phyloP scores from a whole-genome alignment of 1,284 basidiomycete genomes.

The Apiotrichum gamsii region DNA sequence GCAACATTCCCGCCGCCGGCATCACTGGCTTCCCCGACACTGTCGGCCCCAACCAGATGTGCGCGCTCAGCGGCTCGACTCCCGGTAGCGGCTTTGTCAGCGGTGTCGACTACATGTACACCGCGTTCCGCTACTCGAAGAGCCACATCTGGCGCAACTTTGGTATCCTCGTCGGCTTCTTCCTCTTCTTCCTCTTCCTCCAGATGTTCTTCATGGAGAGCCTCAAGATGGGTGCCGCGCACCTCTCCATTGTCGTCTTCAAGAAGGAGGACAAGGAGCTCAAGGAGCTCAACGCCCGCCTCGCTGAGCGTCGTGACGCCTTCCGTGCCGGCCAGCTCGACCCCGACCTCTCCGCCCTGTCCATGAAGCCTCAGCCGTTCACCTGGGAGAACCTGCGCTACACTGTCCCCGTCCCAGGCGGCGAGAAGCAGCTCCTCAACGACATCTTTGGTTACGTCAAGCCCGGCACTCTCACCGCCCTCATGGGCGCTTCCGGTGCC shows the following conservation, averaged over 20 bases:
- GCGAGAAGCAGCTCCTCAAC: constrained; percentile 51
- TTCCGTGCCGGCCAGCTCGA: constrained; percentile 45
- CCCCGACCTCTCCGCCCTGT: constrained; percentile 41
- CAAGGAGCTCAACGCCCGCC: constrained; percentile 59
- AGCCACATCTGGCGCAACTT: constrained; percentile 46
- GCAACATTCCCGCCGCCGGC: constrained; percentile 55
- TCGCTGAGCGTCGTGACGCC: constrained; percentile 55
- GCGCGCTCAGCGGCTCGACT: constrained; percentile 38
- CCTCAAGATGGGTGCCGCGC: constrained; percentile 37
- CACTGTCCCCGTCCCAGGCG: constrained; percentile 52
- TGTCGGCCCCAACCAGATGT: constrained; percentile 48
- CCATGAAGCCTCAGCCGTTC: constrained; percentile 47
- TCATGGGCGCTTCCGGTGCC: constrained; percentile 58
- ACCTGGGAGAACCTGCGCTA: constrained; percentile 50
- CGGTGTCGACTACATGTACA: constrained; percentile 46
- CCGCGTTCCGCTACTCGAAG: constrained; percentile 39
- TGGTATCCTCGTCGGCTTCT: constrained; percentile 53
- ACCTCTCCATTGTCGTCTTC: constrained; percentile 55
- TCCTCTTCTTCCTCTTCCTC: constrained; percentile 57
- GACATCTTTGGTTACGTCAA: constrained; percentile 55
- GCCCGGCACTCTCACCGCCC: constrained; percentile 54
- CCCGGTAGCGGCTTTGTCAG: constrained; percentile 36
- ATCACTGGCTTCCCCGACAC: constrained; percentile 57
- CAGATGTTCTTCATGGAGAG: constrained; percentile 45
- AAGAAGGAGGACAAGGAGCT: constrained; percentile 65